Percentiles rank a stretch among this genome's conserved stretches.
phyloP scores from a whole-genome alignment of 78 protist genomes.

The slime mould (Dictyostelium discoideum) region DNA sequence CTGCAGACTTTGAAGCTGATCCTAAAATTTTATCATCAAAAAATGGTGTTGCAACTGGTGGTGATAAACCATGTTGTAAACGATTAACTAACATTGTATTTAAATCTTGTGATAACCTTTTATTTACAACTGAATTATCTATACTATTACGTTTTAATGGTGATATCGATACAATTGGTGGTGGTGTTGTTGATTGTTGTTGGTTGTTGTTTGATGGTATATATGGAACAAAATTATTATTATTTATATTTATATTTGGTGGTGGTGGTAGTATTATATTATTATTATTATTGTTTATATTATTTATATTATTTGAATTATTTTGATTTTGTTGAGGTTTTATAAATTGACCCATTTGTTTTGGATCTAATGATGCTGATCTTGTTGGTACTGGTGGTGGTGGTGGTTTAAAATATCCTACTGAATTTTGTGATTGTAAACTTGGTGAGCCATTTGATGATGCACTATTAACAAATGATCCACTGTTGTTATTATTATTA shows the following conservation, averaged over 20 bases:
- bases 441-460: not conserved
- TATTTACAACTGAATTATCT: not conserved
- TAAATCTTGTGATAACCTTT: slow-evolving; percentile 16
- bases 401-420: slow-evolving; percentile 10
- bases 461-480: slow-evolving; percentile 1
- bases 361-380: slow-evolving; percentile 58
- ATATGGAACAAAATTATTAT: not conserved
- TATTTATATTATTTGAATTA: not conserved
- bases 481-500: not conserved
- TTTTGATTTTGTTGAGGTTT: not conserved
- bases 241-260: not conserved
- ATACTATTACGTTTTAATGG: not conserved
- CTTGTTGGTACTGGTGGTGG: slow-evolving; percentile 20
- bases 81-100: slow-evolving; percentile 38
- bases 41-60: slow-evolving; percentile 64
- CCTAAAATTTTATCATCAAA: slow-evolving; percentile 45
- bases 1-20: not conserved
- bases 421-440: not conserved
- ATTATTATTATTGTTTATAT: too few species aligned
- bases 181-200: not conserved
- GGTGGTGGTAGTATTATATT: not conserved
- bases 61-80: slow-evolving; percentile 60
- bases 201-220: not conserved
- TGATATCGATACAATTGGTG: slow-evolving; percentile 14
- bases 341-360: slow-evolving; percentile 21